Conservation (phyloP, 2,329 filamentous ascomycete species). For the Alternaria sp. region DNA sequence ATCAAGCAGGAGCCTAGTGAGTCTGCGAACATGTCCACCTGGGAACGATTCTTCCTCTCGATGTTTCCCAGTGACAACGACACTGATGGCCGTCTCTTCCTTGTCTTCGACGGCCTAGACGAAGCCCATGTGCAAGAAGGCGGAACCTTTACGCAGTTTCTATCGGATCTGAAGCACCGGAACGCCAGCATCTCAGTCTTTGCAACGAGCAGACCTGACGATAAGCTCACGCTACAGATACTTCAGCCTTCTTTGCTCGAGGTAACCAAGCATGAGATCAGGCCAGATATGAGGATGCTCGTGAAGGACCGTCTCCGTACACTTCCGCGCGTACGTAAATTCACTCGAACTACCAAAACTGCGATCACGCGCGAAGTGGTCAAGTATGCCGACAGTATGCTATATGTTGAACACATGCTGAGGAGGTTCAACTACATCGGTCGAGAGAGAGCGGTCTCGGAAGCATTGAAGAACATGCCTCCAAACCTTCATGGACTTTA, state of each 20-base stretch:
- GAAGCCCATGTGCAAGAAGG: neutral
- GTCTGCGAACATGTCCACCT: neutral
- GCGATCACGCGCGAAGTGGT: slow-evolving; percentile 38
- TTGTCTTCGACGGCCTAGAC: neutral
- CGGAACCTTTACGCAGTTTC: neutral
- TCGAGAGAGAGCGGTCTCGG: slow-evolving; percentile 42
- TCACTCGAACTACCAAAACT: slow-evolving; percentile 37
- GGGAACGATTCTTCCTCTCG: neutral
- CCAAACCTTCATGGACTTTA: slow-evolving; percentile 18
- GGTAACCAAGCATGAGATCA: neutral
- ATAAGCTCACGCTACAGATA: neutral
- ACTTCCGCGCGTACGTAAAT: slow-evolving; percentile 3
- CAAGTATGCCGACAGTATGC: slow-evolving; percentile 42
- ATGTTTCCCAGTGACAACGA: neutral
- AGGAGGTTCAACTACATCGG: slow-evolving; percentile 37
- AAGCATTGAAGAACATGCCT: slow-evolving; percentile 33
- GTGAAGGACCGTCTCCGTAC: neutral
- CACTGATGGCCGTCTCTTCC: neutral
- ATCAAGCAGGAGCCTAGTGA: slow-evolving; percentile 28
- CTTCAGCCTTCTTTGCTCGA: neutral
- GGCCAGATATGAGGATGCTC: neutral
- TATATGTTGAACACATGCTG: slow-evolving; percentile 49
- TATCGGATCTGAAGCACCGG: neutral
- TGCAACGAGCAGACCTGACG: neutral
- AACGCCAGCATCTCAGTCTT: neutral